phyloP scores from a whole-genome alignment of 2,329 filamentous ascomycete species.

The Cylindrodendrum hubeiense region DNA sequence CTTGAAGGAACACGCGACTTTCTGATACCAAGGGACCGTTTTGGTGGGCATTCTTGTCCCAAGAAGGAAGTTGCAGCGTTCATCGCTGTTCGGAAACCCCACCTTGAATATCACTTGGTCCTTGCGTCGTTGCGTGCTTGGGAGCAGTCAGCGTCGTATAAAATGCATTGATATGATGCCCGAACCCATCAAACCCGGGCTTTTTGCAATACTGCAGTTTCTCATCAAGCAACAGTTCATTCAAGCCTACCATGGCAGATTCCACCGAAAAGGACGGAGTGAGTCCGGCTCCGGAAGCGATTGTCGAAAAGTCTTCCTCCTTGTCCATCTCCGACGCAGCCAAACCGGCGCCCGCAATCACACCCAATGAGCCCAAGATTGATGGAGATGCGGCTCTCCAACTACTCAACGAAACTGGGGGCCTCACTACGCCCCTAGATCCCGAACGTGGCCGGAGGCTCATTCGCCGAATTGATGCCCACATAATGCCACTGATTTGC shows the following conservation, averaged over 20 bases:
- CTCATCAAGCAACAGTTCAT: neutral
- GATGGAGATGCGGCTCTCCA: slow-evolving; percentile 35
- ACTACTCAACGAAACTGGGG: slow-evolving; percentile 28
- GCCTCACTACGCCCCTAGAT: slow-evolving; percentile 23
- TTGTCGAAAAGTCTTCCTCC: neutral
- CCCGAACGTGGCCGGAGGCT: slow-evolving; percentile 28
- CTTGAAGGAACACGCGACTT: slow-evolving; percentile 2
- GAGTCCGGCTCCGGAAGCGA: neutral
- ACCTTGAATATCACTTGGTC: neutral
- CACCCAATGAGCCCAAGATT: neutral
- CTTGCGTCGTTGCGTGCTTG: slow-evolving; percentile 13
- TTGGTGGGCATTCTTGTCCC: slow-evolving; percentile 1
- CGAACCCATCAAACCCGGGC: neutral
- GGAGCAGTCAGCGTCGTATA: neutral
- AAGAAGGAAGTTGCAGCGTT: slow-evolving; percentile 7
- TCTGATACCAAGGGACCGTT: neutral
- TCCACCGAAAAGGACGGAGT: slow-evolving; percentile 1
- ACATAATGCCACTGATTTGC: slow-evolving; percentile 42
- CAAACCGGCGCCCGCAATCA: neutral
- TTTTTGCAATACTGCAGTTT: neutral
- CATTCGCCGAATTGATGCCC: slow-evolving; percentile 35
- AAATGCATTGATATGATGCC: neutral
- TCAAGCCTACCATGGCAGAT: slow-evolving; percentile 11
- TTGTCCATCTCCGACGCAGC: neutral
- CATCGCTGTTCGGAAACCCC: neutral